Base-by-base conservation (phyloP, 2,329 filamentous ascomycete genomes). In the Cordyceps tenuipes region DNA sequence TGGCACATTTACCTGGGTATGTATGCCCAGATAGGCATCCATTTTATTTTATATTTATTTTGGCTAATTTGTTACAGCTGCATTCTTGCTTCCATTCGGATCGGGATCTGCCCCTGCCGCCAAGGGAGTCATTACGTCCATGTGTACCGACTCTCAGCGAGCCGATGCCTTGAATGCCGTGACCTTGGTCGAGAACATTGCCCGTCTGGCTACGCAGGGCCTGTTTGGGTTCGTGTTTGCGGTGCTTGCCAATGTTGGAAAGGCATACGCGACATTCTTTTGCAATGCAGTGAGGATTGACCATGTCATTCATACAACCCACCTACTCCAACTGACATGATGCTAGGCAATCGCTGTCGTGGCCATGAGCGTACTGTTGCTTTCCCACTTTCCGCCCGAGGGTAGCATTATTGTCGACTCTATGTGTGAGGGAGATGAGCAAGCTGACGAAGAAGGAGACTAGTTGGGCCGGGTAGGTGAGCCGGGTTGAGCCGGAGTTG, bases 41-140 rank as follows among this genome's bases (percentile, higher is more conserved):
- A 3, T 1, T 48, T 9, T 23, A 3, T 23, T 23, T 23, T 48
- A 8, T 9, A 1, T 9, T n/a, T 34, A 5, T 10, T 17, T 52
- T 17, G 47, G 39, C 43, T 63, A 26, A 61, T 34, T 54, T 29
- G 5, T 23, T 43, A 8, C 31, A 79, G 81, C 86, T 1, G 85
- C 85, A 0, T 79, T 82, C 29, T 68, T 89, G 1, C 76, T 90
- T 0, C 87, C 87, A 0, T 82, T 90, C 34, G 86, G 84, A 0
- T 87, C 86, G 0, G 87, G 87, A 0, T 86, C 86, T 0, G 87
- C 85, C 0, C 81, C 86, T 0, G 85, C 87, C 0, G 85, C 86
- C 1, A 90, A 90, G 64, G 87, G 87, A 0, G 84, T 87, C n/a
- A 88, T 90, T 62, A 80, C 88, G 0, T 82, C 87, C 60, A 87